Percentiles rank a stretch among this genome's conserved stretches.
Conservation (phyloP, 805 yeast genomes). For the Saccharomycopsis fibuligera region DNA sequence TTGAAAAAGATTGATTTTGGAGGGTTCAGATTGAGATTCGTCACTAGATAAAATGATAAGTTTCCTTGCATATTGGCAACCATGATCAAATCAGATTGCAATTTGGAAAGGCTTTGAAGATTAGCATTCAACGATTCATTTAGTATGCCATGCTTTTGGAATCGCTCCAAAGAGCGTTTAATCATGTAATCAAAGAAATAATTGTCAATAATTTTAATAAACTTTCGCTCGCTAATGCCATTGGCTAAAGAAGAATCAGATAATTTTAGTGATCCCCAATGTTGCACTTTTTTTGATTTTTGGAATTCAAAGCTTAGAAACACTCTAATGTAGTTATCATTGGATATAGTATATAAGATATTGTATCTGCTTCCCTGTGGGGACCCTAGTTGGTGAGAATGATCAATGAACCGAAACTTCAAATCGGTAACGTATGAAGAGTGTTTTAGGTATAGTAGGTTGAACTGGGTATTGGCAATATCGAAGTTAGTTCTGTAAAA, state of each 20-base stretch:
- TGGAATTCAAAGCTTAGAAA: conserved; percentile 65
- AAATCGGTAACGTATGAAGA: conserved; percentile 48
- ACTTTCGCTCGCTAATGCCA: conserved; percentile 21
- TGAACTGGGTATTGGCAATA: conserved; percentile 56
- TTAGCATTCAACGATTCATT: too few relatives aligned
- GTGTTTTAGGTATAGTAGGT: conserved; percentile 62
- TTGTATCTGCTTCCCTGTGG: conserved; percentile 35
- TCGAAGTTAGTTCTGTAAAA: conserved; percentile 76
- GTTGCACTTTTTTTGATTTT: conserved; percentile 48
- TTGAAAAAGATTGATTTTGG: conserved; percentile 46
- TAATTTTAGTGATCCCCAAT: conserved; percentile 46
- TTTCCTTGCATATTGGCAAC: conserved; percentile 36
- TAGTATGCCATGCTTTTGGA: too few relatives aligned
- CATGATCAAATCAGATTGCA: conserved; percentile 38
- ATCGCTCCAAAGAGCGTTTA: conserved; percentile 11
- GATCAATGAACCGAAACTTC: conserved; percentile 21
- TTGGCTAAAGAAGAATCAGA: conserved; percentile 10
- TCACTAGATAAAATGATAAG: conserved; percentile 39
- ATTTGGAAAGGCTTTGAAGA: conserved; percentile 24
- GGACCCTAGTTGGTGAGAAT: conserved; percentile 22
- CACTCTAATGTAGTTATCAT: conserved; percentile 52
- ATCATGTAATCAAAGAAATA: conserved; percentile 30
- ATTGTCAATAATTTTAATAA: conserved; percentile 37
- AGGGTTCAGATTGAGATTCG: conserved; percentile 46
- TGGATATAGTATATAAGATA: conserved; percentile 57